These are phyloP conservation scores for Achlya hypogyna DNA, from an alignment of 352 stramenopile genomes.

Conservation along the genomic window DNA sequence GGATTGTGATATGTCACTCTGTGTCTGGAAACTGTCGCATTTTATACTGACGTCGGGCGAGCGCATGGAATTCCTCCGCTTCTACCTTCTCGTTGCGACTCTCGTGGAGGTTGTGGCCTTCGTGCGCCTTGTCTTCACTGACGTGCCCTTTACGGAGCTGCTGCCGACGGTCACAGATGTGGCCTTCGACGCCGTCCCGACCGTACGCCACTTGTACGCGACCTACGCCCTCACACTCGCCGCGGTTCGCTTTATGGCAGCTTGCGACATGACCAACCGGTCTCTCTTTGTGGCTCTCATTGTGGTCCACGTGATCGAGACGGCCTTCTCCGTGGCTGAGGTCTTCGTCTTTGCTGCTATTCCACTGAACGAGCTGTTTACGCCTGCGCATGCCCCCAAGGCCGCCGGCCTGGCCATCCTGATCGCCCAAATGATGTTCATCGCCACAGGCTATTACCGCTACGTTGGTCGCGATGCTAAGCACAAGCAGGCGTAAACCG, in stretches of 20 bases:
- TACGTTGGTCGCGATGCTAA: background rate
- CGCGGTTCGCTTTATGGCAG: background rate
- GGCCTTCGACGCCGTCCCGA: background rate
- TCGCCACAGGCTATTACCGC: background rate
- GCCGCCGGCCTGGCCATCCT: background rate
- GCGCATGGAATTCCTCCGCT: background rate
- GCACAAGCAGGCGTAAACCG: background rate
- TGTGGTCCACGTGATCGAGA: background rate
- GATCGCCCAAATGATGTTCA: constrained; percentile 2
- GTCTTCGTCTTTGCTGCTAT: constrained; percentile 4
- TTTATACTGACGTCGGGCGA: background rate
- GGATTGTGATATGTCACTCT: no score
- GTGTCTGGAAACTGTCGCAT: background rate
- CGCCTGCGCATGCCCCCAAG: background rate
- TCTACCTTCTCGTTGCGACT: background rate
- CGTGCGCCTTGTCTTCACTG: background rate
- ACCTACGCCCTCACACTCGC: constrained; percentile 2
- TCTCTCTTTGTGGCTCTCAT: background rate
- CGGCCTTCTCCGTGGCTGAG: constrained; percentile 2
- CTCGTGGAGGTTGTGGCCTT: constrained; percentile 5
- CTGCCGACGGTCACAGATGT: background rate
- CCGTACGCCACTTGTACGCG: constrained; percentile 5
- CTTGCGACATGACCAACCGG: constrained; percentile 1
- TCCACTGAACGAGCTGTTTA: background rate
- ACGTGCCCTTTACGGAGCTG: background rate